Base-by-base conservation (phyloP, 176 grass and related monocot species). In the Oryza glaberrima region DNA sequence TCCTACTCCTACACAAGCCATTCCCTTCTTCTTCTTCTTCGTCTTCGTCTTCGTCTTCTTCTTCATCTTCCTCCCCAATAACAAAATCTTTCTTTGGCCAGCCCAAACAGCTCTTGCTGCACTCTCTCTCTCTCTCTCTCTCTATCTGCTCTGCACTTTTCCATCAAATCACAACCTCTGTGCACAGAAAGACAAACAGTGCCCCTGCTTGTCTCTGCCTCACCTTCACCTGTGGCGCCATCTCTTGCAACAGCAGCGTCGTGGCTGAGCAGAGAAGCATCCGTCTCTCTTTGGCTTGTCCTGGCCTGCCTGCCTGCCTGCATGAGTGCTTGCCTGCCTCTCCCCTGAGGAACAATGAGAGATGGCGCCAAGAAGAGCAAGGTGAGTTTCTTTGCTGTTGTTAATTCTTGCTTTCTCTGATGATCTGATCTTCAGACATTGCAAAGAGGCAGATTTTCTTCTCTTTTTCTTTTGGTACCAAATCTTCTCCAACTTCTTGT, bases 321-420 rank as follows among this genome's bases (percentile, higher is more conserved):
- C 78, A 94, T 94, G 95, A 86, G 82, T 63, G 84, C 76, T 65
- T 65, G 35, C 35, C 4, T 36, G 54, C 51, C 65, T 61, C 48
- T 75, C 61, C 77, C 19, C 60, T 69, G n/a, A 76, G 87, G 77
- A 92, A 93, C 93, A 83, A 98, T 98, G 95, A 88, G 89, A 82
- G 93, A 95, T 98, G 95, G 85, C 52, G 65, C 79, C 88, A 95
- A 90, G 85, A 98, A 90, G 89, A 93, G 91, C 93, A 98, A 93
- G 95, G 95, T 98, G 46, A 65, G 26, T n/a, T n/a, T 1, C 13
- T 70, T 16, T 63, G 20, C 58, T 26, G 26, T 26, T 26, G 26
- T 26, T 26, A 26, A 26, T 26, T 26, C 26, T 26, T 26, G 26
- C 20, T 63, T 63, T 0, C n/a, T 63, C n/a, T 63, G 58, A 63